A percentile compares a stretch with the other conserved stretches of the same genome.
These are phyloP conservation scores for Podila verticillata DNA, from an alignment of 192 early-diverging fungal species.

Conservation along the genomic window DNA sequence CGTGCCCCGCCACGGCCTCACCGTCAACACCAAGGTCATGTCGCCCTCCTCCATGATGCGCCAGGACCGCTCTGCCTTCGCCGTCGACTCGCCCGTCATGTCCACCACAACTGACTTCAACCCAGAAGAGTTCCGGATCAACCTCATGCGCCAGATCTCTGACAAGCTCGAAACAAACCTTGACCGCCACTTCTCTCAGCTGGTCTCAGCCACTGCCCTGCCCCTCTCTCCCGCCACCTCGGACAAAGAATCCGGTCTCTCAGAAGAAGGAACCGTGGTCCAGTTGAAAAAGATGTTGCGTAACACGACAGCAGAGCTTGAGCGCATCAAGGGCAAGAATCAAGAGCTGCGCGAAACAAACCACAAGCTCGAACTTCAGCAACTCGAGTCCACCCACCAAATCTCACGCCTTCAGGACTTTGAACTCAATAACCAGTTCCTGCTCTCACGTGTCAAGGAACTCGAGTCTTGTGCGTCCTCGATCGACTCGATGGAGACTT, in stretches of 20 bases:
- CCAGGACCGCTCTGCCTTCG: slow-evolving; percentile 28
- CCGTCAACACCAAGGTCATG: slow-evolving; percentile 36
- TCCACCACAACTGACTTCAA: slow-evolving; percentile 34
- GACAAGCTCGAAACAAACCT: slow-evolving; percentile 38
- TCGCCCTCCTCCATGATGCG: slow-evolving; percentile 10
- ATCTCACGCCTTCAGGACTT: slow-evolving; percentile 37
- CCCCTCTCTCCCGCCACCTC: slow-evolving; percentile 38
- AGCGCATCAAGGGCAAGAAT: slow-evolving; percentile 36
- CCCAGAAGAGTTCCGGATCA: slow-evolving; percentile 45
- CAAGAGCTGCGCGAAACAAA: slow-evolving; percentile 33
- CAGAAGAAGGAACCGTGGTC: slow-evolving; percentile 3
- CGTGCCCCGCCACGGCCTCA: slow-evolving; percentile 3
- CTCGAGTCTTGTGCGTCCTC: slow-evolving; percentile 37
- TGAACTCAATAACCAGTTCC: slow-evolving; percentile 37
- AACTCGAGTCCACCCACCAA: slow-evolving; percentile 35
- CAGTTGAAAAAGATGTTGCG: slow-evolving; percentile 30
- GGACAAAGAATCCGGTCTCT: slow-evolving; percentile 12
- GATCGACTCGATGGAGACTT: slow-evolving; percentile 36
- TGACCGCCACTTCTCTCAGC: slow-evolving; percentile 43
- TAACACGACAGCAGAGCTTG: slow-evolving; percentile 23
- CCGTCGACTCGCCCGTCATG: slow-evolving; percentile 16
- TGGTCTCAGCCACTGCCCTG: slow-evolving; percentile 34
- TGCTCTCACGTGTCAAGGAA: slow-evolving; percentile 38
- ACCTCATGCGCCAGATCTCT: slow-evolving; percentile 42
- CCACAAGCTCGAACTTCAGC: slow-evolving; percentile 36